A percentile compares a stretch with the other conserved stretches of the same genome.
Conservation (phyloP, 2,329 filamentous ascomycete species). For the Sporothrix brunneoviolacea region DNA sequence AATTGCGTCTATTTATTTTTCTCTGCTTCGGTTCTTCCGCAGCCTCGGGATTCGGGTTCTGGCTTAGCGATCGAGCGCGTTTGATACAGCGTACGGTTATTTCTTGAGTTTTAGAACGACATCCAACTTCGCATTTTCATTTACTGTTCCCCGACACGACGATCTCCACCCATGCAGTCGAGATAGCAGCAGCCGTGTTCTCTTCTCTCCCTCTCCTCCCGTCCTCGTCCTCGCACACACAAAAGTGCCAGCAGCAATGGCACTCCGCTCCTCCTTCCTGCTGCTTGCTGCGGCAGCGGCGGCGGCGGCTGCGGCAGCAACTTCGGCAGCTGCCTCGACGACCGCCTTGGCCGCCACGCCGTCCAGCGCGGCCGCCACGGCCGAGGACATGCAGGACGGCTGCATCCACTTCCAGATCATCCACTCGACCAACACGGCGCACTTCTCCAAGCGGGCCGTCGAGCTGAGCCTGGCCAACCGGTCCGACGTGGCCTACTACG, state of each 20-base stretch:
- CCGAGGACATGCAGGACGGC: slow-evolving; percentile 20
- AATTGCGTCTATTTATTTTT: background rate
- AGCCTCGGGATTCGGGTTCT: too few relatives aligned
- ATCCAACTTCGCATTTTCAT: background rate
- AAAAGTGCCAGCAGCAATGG: slow-evolving; percentile 1
- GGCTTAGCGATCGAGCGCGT: slow-evolving; percentile 13
- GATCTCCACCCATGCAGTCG: slow-evolving; percentile 7
- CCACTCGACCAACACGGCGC: slow-evolving; percentile 35
- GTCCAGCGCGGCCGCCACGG: background rate
- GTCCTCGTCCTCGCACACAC: too few relatives aligned
- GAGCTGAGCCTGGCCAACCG: slow-evolving; percentile 42
- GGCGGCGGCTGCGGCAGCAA: background rate
- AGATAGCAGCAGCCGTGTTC: slow-evolving; percentile 1
- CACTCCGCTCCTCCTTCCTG: background rate
- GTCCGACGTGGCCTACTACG: slow-evolving; percentile 49
- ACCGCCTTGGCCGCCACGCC: background rate
- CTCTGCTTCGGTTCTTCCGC: background rate
- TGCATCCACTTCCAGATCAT: slow-evolving; percentile 36
- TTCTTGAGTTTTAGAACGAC: background rate
- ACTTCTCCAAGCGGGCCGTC: slow-evolving; percentile 37
- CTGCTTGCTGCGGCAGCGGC: background rate
- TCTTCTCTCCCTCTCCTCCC: background rate
- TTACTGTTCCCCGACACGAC: background rate
- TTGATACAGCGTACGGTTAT: slow-evolving; percentile 8
- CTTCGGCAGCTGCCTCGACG: too few relatives aligned